Conservation (phyloP, 768 basidiomycete species). For the Tricholomella constricta region DNA sequence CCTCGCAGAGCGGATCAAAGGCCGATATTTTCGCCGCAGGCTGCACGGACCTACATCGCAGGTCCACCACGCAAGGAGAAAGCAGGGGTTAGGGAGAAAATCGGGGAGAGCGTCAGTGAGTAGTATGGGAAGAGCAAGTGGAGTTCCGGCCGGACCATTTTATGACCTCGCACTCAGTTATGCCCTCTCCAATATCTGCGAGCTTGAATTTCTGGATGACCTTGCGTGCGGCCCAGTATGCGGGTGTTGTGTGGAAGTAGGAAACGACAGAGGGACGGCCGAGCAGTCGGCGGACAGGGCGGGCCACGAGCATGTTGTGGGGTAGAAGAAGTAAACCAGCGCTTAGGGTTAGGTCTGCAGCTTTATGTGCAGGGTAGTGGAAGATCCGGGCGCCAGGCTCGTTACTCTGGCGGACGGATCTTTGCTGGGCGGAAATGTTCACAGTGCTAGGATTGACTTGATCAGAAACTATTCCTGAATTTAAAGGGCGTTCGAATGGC, state of each 20-base stretch:
- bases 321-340: conserved; percentile 21
- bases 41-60: conserved; percentile 58
- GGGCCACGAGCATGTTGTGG: conserved; percentile 32
- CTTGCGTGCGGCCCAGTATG: conserved; percentile 33
- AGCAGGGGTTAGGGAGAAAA: no score
- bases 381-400: conserved; percentile 8
- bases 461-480: no score
- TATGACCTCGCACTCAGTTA: conserved; percentile 88
- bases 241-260: conserved; percentile 36
- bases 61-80: no score
- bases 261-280: conserved; percentile 26
- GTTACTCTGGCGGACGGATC: not conserved
- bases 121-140: conserved; percentile 14
- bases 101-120: not conserved
- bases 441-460: no score
- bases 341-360: conserved; percentile 23
- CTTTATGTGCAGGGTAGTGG: not conserved
- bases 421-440: no score
- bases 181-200: conserved; percentile 88
- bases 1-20: conserved; percentile 80
- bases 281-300: conserved; percentile 31
- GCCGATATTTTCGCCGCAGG: conserved; percentile 50
- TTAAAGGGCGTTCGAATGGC: no score
- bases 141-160: conserved; percentile 58
- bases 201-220: conserved; percentile 66